A percentile compares a stretch with the other conserved stretches of the same genome.
Conservation (phyloP, 139 green algal genomes). For the Gonium pectorale region DNA sequence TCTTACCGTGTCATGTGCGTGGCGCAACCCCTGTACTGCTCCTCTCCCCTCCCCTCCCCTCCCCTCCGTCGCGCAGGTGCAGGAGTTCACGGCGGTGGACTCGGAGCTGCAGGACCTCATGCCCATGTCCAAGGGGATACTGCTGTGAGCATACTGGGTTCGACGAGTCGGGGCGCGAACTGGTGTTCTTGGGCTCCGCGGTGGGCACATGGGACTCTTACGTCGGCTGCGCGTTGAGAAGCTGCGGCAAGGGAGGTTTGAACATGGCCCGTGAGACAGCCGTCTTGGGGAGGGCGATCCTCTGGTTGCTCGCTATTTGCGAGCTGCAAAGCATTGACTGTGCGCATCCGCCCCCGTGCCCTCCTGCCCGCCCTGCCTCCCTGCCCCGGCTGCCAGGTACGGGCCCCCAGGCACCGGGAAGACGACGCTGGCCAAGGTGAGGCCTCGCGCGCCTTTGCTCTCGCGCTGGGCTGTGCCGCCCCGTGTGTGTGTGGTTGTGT, state of each 20-base stretch:
- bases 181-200: background rate
- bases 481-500: no score
- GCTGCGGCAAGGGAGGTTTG: no score
- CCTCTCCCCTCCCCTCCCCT: background rate
- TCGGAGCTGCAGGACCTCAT: background rate
- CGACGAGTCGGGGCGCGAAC: background rate
- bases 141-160: slow-evolving; percentile 17
- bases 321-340: background rate
- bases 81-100: background rate
- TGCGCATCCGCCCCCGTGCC: background rate
- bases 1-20: background rate
- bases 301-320: background rate
- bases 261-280: background rate
- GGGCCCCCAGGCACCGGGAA: slow-evolving; percentile 15
- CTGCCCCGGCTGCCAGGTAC: slow-evolving; percentile 4
- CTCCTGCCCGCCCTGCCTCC: no score
- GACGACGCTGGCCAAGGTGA: slow-evolving; percentile 11
- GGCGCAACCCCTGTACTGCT: background rate
- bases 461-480: no score
- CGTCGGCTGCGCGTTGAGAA: no score
- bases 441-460: no score
- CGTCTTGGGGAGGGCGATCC: background rate
- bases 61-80: background rate
- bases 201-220: background rate
- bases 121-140: background rate